phyloP scores from a whole-genome alignment of 2,329 filamentous ascomycete species.

The Thyridium curvatum region DNA sequence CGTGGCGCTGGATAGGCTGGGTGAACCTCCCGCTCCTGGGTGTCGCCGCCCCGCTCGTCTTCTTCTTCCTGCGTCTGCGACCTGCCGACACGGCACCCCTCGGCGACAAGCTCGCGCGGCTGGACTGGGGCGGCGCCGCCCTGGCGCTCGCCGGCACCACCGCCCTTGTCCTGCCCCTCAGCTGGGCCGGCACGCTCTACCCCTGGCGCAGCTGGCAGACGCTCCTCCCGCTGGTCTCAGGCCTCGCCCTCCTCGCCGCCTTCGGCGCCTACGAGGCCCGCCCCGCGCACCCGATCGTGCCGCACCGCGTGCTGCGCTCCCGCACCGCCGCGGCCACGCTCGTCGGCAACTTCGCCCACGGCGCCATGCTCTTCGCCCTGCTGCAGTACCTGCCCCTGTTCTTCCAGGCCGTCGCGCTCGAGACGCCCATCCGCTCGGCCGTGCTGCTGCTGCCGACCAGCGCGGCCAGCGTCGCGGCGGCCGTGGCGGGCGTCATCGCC shows the following conservation, averaged over 20 bases:
- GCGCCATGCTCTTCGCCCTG: slow-evolving; percentile 24
- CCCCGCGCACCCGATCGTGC: slow-evolving; percentile 26
- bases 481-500: slow-evolving; percentile 10
- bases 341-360: slow-evolving; percentile 25
- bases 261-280: slow-evolving; percentile 26
- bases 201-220: slow-evolving; percentile 32
- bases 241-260: slow-evolving; percentile 24
- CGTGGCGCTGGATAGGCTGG: slow-evolving; percentile 23
- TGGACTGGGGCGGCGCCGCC: slow-evolving; percentile 38
- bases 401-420: slow-evolving; percentile 31
- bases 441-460: slow-evolving; percentile 19
- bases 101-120: slow-evolving; percentile 21
- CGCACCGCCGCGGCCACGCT: slow-evolving; percentile 24
- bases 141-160: slow-evolving; percentile 32
- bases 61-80: slow-evolving; percentile 13
- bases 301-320: slow-evolving; percentile 34
- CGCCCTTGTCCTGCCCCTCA: slow-evolving; percentile 34
- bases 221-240: slow-evolving; percentile 35
- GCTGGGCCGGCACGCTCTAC: slow-evolving; percentile 32
- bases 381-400: slow-evolving; percentile 34
- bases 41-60: slow-evolving; percentile 7
- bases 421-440: slow-evolving; percentile 20
- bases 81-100: slow-evolving; percentile 9
- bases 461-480: slow-evolving; percentile 13
- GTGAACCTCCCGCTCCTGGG: slow-evolving; percentile 20